Evolutionary conservation across 306 rosid species (phyloP).

Genomic region (Begonia peltatifolia): DNA sequence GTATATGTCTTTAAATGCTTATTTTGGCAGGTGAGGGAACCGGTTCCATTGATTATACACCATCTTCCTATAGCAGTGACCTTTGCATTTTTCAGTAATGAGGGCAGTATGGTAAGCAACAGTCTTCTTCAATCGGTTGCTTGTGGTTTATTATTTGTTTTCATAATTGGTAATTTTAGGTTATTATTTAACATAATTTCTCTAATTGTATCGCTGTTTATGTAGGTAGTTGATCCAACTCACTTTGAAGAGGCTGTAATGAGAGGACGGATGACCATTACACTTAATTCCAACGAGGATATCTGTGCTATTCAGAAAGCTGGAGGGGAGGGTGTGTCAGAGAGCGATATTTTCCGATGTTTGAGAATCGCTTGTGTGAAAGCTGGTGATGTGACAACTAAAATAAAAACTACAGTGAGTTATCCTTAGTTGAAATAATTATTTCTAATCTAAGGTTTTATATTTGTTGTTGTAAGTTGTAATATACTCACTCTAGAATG

Average conservation of each 20-base stretch:
- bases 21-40: slow-evolving; percentile 56
- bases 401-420: slow-evolving; percentile 65
- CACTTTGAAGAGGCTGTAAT: slow-evolving; percentile 75
- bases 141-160: slow-evolving; percentile 10
- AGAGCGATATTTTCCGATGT: slow-evolving; percentile 58
- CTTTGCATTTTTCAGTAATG: slow-evolving; percentile 68
- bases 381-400: slow-evolving; percentile 66
- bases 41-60: slow-evolving; percentile 72
- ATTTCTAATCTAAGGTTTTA: no score
- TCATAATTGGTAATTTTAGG: no score
- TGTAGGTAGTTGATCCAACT: slow-evolving; percentile 80
- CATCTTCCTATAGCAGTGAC: slow-evolving; percentile 93
- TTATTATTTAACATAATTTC: background rate
- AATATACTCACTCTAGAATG: no score
- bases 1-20: no score
- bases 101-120: slow-evolving; percentile 41
- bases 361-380: slow-evolving; percentile 72
- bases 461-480: no score
- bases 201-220: slow-evolving; percentile 1
- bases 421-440: slow-evolving; percentile 3
- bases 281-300: slow-evolving; percentile 71
- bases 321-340: slow-evolving; percentile 67
- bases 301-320: slow-evolving; percentile 90
- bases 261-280: slow-evolving; percentile 87
- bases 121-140: background rate